These are phyloP conservation scores for Lactarius psammicola DNA, from an alignment of 768 basidiomycete species.

Conservation along the genomic window DNA sequence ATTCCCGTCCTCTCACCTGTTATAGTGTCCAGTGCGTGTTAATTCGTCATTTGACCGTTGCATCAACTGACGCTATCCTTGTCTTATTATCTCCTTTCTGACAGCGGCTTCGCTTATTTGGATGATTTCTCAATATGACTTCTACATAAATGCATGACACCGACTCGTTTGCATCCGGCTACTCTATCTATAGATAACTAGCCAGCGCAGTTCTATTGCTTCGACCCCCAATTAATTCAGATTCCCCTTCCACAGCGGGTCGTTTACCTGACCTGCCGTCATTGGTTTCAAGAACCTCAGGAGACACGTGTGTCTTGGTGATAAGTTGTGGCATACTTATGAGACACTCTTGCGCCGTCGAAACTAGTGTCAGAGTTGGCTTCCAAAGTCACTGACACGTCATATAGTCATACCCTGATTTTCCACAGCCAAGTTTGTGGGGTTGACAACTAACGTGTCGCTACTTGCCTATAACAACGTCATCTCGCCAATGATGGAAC, in stretches of 20 bases:
- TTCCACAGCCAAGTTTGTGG: background rate
- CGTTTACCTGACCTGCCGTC: background rate
- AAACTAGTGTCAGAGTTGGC: background rate
- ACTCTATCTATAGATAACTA: background rate
- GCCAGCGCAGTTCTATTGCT: background rate
- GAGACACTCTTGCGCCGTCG: background rate
- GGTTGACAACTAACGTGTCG: background rate
- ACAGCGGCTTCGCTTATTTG: slow-evolving; percentile 69
- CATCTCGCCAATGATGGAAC: background rate
- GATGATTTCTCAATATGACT: slow-evolving; percentile 84
- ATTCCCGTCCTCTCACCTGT: slow-evolving; percentile 66
- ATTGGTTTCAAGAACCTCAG: background rate
- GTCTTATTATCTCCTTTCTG: slow-evolving; percentile 15
- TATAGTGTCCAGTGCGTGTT: slow-evolving; percentile 79
- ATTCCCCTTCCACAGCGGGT: background rate
- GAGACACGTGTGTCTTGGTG: background rate
- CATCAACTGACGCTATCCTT: slow-evolving; percentile 3
- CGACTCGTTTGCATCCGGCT: background rate
- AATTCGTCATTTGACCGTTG: background rate
- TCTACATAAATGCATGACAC: slow-evolving; percentile 53
- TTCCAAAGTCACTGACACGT: background rate
- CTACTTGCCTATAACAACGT: background rate
- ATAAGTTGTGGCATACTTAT: background rate
- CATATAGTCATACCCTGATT: background rate
- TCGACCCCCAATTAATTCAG: background rate